Conservation (phyloP, 2,329 filamentous ascomycete species). For the Ophiostoma piceae region DNA sequence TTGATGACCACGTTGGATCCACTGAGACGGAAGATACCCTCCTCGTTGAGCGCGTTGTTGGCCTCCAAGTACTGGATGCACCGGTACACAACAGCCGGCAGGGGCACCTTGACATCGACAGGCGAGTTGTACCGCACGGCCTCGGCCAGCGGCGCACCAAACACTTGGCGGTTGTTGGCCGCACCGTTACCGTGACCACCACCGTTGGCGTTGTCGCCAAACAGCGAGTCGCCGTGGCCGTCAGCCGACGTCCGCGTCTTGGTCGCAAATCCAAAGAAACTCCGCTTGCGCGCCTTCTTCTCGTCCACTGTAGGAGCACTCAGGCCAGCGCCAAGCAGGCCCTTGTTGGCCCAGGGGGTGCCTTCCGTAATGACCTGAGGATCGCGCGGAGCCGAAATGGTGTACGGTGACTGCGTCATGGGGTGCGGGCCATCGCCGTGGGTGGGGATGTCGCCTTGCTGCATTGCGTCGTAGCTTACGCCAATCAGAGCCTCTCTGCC, state of each 20-base stretch:
- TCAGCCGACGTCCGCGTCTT: slow-evolving; percentile 54
- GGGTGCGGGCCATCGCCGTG: neutral
- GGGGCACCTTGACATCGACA: slow-evolving; percentile 62
- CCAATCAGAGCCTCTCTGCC: slow-evolving; percentile 48
- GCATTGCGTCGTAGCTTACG: slow-evolving; percentile 54
- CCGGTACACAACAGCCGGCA: slow-evolving; percentile 90
- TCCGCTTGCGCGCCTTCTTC: slow-evolving; percentile 74
- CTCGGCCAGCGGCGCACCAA: slow-evolving; percentile 78
- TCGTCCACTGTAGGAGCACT: slow-evolving; percentile 56
- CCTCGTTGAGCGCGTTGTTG: slow-evolving; percentile 76
- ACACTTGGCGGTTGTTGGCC: slow-evolving; percentile 62
- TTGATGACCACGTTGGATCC: slow-evolving; percentile 97
- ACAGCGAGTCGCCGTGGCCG: slow-evolving; percentile 49
- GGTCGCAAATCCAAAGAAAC: slow-evolving; percentile 65
- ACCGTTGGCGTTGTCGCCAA: slow-evolving; percentile 37
- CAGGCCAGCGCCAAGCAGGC: slow-evolving; percentile 38
- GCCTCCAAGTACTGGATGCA: slow-evolving; percentile 88
- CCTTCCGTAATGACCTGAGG: slow-evolving; percentile 81
- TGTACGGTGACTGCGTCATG: slow-evolving; percentile 13
- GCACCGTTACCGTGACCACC: slow-evolving; percentile 40
- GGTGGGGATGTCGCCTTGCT: slow-evolving; percentile 43
- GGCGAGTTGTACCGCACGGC: slow-evolving; percentile 79
- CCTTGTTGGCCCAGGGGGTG: slow-evolving; percentile 9
- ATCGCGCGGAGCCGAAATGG: slow-evolving; percentile 83
- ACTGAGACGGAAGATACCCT: slow-evolving; percentile 93